Percentiles rank a stretch among this genome's conserved stretches.
Conservation (phyloP, 768 basidiomycete species). For the Mycena polygramma region DNA sequence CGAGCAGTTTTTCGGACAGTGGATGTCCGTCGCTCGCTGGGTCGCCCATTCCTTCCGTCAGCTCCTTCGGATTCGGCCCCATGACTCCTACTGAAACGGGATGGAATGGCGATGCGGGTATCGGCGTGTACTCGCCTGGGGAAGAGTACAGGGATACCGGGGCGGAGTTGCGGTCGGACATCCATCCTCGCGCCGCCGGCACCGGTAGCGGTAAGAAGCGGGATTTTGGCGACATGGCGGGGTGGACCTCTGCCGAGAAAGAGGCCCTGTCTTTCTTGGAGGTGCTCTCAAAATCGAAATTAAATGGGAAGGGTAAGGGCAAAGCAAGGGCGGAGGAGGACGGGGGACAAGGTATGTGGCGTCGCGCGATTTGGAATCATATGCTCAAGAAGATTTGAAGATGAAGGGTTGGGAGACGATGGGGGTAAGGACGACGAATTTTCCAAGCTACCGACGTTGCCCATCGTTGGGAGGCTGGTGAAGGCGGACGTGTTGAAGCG, state of each 20-base stretch:
- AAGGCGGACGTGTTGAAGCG: conserved; percentile 63
- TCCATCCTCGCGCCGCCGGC: not conserved
- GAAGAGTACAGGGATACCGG: conserved; percentile 15
- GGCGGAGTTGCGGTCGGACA: not conserved
- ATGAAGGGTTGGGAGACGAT: conserved; percentile 19
- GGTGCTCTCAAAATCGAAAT: conserved; percentile 30
- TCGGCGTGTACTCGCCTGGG: conserved; percentile 26
- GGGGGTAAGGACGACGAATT: conserved; percentile 16
- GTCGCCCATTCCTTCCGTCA: conserved; percentile 49
- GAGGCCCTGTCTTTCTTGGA: conserved; percentile 30
- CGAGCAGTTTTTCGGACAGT: conserved; percentile 28
- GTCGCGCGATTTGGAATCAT: conserved; percentile 36
- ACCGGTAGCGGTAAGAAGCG: conserved; percentile 31
- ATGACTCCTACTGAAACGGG: conserved; percentile 27
- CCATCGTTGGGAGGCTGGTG: conserved; percentile 39
- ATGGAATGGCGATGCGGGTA: conserved; percentile 26
- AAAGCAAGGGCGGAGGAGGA: conserved; percentile 32
- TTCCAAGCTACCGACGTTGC: conserved; percentile 25
- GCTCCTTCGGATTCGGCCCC: conserved; percentile 41
- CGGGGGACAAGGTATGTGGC: conserved; percentile 43
- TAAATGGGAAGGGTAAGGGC: conserved; percentile 24
- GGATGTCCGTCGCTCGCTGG: conserved; percentile 39
- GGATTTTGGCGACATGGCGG: conserved; percentile 28
- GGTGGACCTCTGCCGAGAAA: conserved; percentile 32
- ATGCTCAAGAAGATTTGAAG: conserved; percentile 39